Evolutionary conservation across 2,329 filamentous ascomycete genomes (phyloP).

Genomic region (Cladosporium velox): DNA sequence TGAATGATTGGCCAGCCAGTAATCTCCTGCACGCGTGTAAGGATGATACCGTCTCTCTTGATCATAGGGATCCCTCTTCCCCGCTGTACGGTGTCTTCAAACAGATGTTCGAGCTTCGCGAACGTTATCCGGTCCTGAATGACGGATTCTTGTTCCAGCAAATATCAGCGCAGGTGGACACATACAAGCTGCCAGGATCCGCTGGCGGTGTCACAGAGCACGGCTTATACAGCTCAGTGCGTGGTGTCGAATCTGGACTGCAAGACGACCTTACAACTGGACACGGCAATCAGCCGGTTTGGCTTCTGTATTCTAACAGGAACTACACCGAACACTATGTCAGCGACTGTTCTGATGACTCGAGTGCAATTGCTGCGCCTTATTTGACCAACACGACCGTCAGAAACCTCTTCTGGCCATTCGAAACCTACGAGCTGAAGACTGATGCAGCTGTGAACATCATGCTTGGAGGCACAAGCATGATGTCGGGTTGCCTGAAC

Average conservation of each 20-base stretch:
- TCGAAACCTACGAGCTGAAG: conserved; percentile 55
- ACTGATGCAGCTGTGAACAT: conserved; percentile 39
- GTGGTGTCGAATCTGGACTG: conserved; percentile 51
- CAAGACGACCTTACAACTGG: conserved; percentile 53
- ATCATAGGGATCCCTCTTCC: conserved; percentile 64
- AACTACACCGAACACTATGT: conserved; percentile 53
- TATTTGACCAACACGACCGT: conserved; percentile 58
- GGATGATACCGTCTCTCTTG: conserved; percentile 58
- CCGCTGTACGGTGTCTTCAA: conserved; percentile 63
- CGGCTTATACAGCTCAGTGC: conserved; percentile 62
- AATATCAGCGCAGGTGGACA: conserved; percentile 58
- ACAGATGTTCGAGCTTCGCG: conserved; percentile 61
- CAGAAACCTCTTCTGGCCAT: conserved; percentile 64
- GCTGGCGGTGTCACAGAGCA: conserved; percentile 56
- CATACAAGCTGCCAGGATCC: conserved; percentile 55
- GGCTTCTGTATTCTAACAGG: conserved; percentile 56
- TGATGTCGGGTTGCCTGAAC: conserved; percentile 58
- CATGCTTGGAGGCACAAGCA: conserved; percentile 39
- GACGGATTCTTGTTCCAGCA: conserved; percentile 59
- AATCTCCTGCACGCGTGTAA: conserved; percentile 57
- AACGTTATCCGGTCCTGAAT: conserved; percentile 59
- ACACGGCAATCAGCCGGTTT: conserved; percentile 51
- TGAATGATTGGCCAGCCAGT: conserved; percentile 60
- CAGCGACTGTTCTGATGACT: conserved; percentile 57
- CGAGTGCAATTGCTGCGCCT: conserved; percentile 57